These are phyloP conservation scores for Flaveria bidentis DNA, from an alignment of 129 eudicot genomes.

Conservation along the genomic window DNA sequence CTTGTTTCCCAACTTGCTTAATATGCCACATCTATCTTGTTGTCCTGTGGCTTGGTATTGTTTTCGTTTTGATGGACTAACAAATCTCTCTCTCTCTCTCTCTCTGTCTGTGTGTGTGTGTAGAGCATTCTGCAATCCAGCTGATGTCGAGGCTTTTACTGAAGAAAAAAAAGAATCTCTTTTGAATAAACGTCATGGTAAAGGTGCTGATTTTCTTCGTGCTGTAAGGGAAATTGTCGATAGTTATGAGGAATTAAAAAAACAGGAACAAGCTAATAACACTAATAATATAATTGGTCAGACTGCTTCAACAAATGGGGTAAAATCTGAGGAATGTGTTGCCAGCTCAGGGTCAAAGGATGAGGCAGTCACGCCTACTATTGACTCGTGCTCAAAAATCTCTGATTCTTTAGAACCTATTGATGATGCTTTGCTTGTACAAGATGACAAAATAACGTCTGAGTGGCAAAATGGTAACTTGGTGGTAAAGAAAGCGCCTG, in stretches of 20 bases:
- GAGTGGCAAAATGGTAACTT: constrained; percentile 38
- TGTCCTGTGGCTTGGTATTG: background rate
- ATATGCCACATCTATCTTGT: background rate
- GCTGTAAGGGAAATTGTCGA: constrained; percentile 80
- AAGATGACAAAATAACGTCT: constrained; percentile 39
- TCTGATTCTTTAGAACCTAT: constrained; percentile 37
- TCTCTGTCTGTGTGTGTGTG: background rate
- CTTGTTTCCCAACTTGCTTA: background rate
- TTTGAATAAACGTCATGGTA: constrained; percentile 64
- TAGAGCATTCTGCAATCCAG: constrained; percentile 95
- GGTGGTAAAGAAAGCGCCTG: constrained; percentile 35
- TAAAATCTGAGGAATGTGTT: constrained; percentile 42
- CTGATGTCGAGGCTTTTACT: constrained; percentile 87
- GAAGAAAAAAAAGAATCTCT: constrained; percentile 75
- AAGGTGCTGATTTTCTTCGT: constrained; percentile 85
- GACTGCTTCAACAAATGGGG: constrained; percentile 38
- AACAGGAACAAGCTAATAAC: constrained; percentile 40
- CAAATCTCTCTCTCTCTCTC: too few relatives aligned
- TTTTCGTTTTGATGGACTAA: constrained; percentile 10
- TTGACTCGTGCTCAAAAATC: constrained; percentile 31
- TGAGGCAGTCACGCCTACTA: constrained; percentile 36
- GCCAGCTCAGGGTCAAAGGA: constrained; percentile 37
- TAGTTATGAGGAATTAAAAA: constrained; percentile 62
- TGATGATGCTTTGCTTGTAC: constrained; percentile 39
- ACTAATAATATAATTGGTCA: constrained; percentile 34